Base-by-base conservation (phyloP, 2,329 filamentous ascomycete species). In the Acrocalymma vagum region DNA sequence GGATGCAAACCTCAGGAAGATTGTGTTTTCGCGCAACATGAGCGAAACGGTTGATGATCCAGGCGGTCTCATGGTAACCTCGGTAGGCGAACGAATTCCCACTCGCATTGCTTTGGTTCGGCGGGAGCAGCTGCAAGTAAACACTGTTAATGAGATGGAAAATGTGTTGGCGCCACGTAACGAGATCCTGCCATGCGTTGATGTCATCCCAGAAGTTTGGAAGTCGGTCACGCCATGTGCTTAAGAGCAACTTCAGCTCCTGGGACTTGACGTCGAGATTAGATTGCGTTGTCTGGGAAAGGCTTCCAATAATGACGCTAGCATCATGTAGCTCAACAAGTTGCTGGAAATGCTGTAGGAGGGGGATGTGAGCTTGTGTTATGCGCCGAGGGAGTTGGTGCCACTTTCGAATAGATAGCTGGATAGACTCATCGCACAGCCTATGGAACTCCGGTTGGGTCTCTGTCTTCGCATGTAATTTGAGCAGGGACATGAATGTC, bases 181-280 rank as follows among this genome's bases (percentile, higher is more conserved):
- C 94, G 26, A 99, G 78, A 65, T 99, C 95, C 69, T 99, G 94
- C 94, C 94, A 99, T 25, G 94, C 90, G 52, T 95, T 96, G 70
- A 99, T 99, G 68, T 99, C 94, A 67, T 99, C 94, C 94, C 94
- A 99, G 3, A 96, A 88, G 63, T 99, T 99, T 2, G 94, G 94
- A 36, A 99, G 76, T 32, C 94, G 84, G 66, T 99, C 94, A 42
- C 94, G 85, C 94, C 94, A 99, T 6, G 93, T 94, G 38, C 90
- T 90, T 5, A 99, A 81, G 3, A 97, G 82, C 36, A 99, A 74
- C 73, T 99, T 99, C 3, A 99, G 81, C 73, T 99, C 95, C 42
- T 92, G 89, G 14, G 92, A 96, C 72, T 99, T 99, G 51, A 86
- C 84, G 60, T 99, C 95, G 32, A 99, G 77, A 63, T 99, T 99